Base-by-base conservation (phyloP, 2,329 filamentous ascomycete genomes). In the Teratosphaeria pseudoeucalypti region DNA sequence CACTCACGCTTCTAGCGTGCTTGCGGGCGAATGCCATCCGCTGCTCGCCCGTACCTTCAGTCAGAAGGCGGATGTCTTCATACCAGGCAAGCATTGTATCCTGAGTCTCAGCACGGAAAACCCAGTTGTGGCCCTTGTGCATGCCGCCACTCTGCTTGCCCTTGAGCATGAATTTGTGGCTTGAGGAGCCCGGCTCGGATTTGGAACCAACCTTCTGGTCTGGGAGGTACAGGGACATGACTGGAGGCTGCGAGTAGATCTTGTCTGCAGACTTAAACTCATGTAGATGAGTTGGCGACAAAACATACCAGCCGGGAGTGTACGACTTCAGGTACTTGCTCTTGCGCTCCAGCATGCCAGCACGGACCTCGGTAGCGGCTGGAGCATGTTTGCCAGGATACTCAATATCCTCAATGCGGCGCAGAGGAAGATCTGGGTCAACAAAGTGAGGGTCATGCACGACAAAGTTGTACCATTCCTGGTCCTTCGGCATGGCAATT, bases 211-310 rank as follows among this genome's bases (percentile, higher is more conserved):
- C 82, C 73, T 96, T 96, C 75, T 97, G 94, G 67, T 97, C 94
- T 6, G 89, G 89, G 32, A 99, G 83, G 72, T 94, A 95, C 59
- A 99, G 81, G 52, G 94, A 97, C 92, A 99, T 96, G 71, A 97
- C 85, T 0, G 94, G 94, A 47, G 89, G 87, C 74, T 94, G 90
- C 61, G 84, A 81, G 67, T 81, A 81, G 63, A 86, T 88, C 73
- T 92, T 92, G 76, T 97, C 92, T 65, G 91, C 90, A n/a, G 91
- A 96, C 74, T 96, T 96, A 82, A 97, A 99, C 76, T 99, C 94
- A 77, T 99, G 94, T 26, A 99, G 82, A 75, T 99, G 94, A 59
- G 94, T 97, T 16, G 94, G 90, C 67, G 94, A 96, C 66, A 99
- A 79, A 55, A 97, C 91, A 74, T 96, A 96, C 92, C 92, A 97